phyloP scores from a whole-genome alignment of 352 stramenopile genomes.

The Phytophthora chlamydospora region DNA sequence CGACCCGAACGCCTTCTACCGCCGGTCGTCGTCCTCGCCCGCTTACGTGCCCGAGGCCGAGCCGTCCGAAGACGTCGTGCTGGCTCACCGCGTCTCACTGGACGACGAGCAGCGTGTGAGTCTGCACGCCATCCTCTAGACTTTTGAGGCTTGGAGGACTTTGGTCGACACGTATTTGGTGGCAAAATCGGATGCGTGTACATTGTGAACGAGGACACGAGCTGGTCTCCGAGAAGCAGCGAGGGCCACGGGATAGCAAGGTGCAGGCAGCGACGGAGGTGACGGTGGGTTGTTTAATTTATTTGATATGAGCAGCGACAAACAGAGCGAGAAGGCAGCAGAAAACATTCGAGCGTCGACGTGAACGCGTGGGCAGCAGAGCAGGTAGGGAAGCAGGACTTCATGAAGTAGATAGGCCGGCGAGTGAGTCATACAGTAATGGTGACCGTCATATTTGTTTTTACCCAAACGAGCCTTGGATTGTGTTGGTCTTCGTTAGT shows the following conservation, averaged over 20 bases:
- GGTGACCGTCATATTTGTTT: conserved; percentile 25
- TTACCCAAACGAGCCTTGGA: background rate
- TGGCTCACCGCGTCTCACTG: conserved; percentile 64
- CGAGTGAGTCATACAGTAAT: conserved; percentile 17
- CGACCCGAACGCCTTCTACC: conserved; percentile 57
- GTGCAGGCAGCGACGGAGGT: conserved; percentile 7
- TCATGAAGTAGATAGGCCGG: conserved; percentile 20
- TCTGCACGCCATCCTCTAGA: conserved; percentile 71
- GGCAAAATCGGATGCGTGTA: conserved; percentile 2
- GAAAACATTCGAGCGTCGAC: conserved; percentile 23
- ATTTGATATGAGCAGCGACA: conserved; percentile 44
- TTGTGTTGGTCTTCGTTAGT: too few species aligned
- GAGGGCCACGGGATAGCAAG: background rate
- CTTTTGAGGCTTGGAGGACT: conserved; percentile 3
- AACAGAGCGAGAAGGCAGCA: conserved; percentile 18
- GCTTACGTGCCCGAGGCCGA: conserved; percentile 43
- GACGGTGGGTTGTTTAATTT: conserved; percentile 43
- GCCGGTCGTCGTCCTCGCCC: conserved; percentile 33
- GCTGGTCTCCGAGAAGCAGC: conserved; percentile 8
- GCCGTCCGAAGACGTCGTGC: conserved; percentile 56
- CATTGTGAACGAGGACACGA: conserved; percentile 13
- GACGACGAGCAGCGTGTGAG: conserved; percentile 67
- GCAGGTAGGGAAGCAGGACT: conserved; percentile 15
- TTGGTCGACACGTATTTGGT: conserved; percentile 6
- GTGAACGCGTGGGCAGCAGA: conserved; percentile 7